Conservation (phyloP, 805 yeast genomes). For the Wickerhamiella azyma region DNA sequence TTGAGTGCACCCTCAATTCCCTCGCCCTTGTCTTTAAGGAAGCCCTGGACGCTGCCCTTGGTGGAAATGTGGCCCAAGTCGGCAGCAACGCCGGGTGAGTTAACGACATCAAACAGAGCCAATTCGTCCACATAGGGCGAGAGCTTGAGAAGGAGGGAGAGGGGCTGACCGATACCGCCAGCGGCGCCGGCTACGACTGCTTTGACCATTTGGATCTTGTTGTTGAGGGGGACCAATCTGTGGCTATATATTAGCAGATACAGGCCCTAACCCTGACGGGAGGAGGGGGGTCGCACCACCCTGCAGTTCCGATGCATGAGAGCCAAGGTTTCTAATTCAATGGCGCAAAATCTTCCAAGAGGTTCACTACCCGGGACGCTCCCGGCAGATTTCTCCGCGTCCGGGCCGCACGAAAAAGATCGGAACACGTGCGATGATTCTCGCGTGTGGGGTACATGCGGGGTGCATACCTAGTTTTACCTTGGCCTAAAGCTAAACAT, state of each 20-base stretch:
- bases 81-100: constrained; percentile 76
- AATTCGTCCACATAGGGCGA: constrained; percentile 48
- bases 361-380: too few relatives aligned
- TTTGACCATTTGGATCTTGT: constrained; percentile 23
- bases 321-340: too few relatives aligned
- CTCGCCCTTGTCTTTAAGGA: constrained; percentile 43
- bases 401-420: neutral
- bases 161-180: constrained; percentile 91
- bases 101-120: constrained; percentile 73
- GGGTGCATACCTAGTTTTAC: neutral
- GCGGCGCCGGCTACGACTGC: constrained; percentile 57
- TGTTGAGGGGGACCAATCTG: neutral
- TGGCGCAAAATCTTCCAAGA: too few relatives aligned
- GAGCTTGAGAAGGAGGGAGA: constrained; percentile 66
- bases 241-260: neutral
- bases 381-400: too few relatives aligned
- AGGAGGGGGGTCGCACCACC: neutral
- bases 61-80: constrained; percentile 78
- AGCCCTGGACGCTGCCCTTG: constrained; percentile 43
- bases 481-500: neutral
- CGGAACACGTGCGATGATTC: neutral
- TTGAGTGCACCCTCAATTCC: constrained; percentile 57
- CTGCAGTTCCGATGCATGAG: too few relatives aligned
- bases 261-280: neutral
- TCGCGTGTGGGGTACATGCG: neutral